These are phyloP conservation scores for Cladosporium sp. DNA, from an alignment of 2,329 filamentous ascomycete species.

Conservation along the genomic window DNA sequence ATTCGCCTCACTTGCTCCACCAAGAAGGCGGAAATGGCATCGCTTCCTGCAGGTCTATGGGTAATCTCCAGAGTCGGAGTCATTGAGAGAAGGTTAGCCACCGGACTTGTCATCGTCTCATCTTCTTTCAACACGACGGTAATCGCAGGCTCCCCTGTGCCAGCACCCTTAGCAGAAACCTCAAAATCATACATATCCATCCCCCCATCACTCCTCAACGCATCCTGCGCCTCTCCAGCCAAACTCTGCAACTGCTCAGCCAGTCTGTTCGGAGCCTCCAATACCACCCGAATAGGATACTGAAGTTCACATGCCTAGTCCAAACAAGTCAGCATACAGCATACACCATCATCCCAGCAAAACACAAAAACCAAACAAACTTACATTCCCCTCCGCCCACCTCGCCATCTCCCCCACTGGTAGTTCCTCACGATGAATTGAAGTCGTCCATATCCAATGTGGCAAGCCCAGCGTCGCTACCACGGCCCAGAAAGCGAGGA, in stretches of 20 bases:
- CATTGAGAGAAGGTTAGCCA: conserved; percentile 1
- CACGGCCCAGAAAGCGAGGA: conserved; percentile 88
- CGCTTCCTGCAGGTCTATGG: conserved; percentile 42
- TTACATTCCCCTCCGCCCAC: conserved; percentile 87
- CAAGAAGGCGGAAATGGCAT: conserved; percentile 72
- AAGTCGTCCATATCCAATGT: conserved; percentile 94
- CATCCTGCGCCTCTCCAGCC: conserved; percentile 77
- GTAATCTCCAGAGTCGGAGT: conserved; percentile 7
- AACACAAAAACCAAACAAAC: conserved; percentile 20
- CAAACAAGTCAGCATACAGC: background rate
- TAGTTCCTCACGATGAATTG: conserved; percentile 82
- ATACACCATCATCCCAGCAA: background rate
- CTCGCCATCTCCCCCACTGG: conserved; percentile 83
- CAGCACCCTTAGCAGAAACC: conserved; percentile 40
- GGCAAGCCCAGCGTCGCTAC: conserved; percentile 82
- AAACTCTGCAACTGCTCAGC: conserved; percentile 70
- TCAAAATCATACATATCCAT: conserved; percentile 82
- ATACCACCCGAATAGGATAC: conserved; percentile 79
- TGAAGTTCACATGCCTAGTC: conserved; percentile 78
- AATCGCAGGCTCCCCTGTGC: background rate
- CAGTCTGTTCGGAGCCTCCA: conserved; percentile 68
- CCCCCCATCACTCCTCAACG: conserved; percentile 82
- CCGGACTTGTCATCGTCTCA: background rate
- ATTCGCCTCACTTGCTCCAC: conserved; percentile 74
- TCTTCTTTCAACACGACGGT: background rate